Base-by-base conservation (phyloP, 805 yeast species). In the Saturnispora saitoi region DNA sequence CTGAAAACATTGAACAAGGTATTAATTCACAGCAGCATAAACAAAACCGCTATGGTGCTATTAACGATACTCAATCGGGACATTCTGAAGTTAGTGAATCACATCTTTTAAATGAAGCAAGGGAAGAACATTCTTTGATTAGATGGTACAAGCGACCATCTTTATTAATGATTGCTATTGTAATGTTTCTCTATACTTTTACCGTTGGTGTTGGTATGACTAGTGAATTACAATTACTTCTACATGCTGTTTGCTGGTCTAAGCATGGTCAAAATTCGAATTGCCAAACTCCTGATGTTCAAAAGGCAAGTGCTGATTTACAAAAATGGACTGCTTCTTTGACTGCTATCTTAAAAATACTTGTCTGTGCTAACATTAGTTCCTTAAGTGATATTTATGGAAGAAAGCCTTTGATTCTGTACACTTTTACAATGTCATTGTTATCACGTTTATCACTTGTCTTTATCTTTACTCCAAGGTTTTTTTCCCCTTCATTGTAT, bases 361-460 rank as follows among this genome's bases (percentile, higher is more conserved):
- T 81, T 1, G 74, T 80, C n/a, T 65, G 80, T 49, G 83, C 85
- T 0, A 80, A 79, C 54, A 63, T 83, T 48, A 83, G 88, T 2
- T 76, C 77, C 45, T 58, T 77, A 12, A 78, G 86, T 19, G 93
- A 85, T 59, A 64, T 77, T 31, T 67, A 72, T 51, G 93, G 93
- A 2, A 68, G 93, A 49, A 75, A 74, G 38, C 68, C 73, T 8
- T 63, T 78, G 4, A 63, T 83, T 36, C 51, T 70, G 1, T 54
- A 42, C n/a, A 42, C 48, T 4, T 59, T 66, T 32, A 60, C 54
- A 12, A 19, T 61, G 40, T 14, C 51, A 3, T 28, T 57, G 14
- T 8, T 62, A 3, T 41, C 59, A 6, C 56, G 52, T 34, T 19
- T 56, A 2, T 29, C 46, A 2, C 44, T 49, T 12, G 19, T 52